Percentiles rank a stretch among this genome's conserved stretches.
These are phyloP conservation scores for Cordyceps farinosa DNA, from an alignment of 2,329 filamentous ascomycete species.

Conservation along the genomic window DNA sequence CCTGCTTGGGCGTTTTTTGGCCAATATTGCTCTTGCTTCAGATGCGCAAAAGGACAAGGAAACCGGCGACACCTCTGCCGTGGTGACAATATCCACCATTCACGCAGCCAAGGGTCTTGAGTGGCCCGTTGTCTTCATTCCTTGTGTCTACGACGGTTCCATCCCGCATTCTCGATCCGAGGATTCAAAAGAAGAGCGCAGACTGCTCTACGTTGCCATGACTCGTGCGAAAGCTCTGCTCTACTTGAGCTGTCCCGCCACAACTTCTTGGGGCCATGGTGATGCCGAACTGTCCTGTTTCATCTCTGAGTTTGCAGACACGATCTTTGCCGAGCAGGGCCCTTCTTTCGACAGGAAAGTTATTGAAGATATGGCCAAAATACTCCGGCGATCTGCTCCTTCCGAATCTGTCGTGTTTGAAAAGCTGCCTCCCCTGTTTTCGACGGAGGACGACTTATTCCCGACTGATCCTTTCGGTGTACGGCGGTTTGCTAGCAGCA, in stretches of 20 bases:
- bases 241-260: slow-evolving; percentile 77
- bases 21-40: slow-evolving; percentile 82
- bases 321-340: slow-evolving; percentile 55
- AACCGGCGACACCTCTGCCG: slow-evolving; percentile 51
- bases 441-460: slow-evolving; percentile 64
- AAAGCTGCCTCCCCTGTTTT: slow-evolving; percentile 50
- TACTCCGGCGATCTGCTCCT: slow-evolving; percentile 63
- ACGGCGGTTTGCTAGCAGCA: slow-evolving; percentile 13
- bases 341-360: slow-evolving; percentile 63
- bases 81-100: slow-evolving; percentile 91
- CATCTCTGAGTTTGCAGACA: slow-evolving; percentile 48
- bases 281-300: slow-evolving; percentile 70
- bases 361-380: slow-evolving; percentile 65
- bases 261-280: slow-evolving; percentile 55
- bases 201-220: slow-evolving; percentile 94
- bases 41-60: slow-evolving; percentile 66
- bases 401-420: slow-evolving; percentile 51
- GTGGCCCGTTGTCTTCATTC: slow-evolving; percentile 94
- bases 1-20: slow-evolving; percentile 72
- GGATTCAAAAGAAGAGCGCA: slow-evolving; percentile 80
- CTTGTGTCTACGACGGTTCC: slow-evolving; percentile 82
- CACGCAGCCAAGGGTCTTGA: slow-evolving; percentile 94
- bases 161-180: slow-evolving; percentile 87
- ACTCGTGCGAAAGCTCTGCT: slow-evolving; percentile 83
- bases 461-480: slow-evolving; percentile 58